These are phyloP conservation scores for Diaporthe helianthi DNA, from an alignment of 2,329 filamentous ascomycete species.

Conservation along the genomic window DNA sequence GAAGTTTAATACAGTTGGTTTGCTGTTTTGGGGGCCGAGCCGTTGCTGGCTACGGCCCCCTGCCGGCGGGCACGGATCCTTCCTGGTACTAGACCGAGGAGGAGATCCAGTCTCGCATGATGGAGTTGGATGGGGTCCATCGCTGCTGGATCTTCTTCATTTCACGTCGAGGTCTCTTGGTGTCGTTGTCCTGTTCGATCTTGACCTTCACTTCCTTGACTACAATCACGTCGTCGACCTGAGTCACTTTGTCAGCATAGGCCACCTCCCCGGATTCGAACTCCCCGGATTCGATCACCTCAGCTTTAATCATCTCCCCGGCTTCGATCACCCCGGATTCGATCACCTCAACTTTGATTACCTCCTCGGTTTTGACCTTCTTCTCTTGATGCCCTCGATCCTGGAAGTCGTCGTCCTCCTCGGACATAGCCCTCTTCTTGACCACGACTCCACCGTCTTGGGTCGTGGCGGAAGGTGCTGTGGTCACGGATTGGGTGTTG, in stretches of 20 bases:
- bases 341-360: too few species aligned
- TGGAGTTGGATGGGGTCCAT: not conserved
- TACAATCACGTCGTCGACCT: not conserved
- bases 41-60: too few species aligned
- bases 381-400: not conserved
- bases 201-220: not conserved
- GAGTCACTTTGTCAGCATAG: too few species aligned
- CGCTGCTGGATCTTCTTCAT: not conserved
- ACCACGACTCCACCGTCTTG: conserved; percentile 32
- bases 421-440: conserved; percentile 1
- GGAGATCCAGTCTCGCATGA: not conserved
- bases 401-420: not conserved
- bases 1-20: too few species aligned
- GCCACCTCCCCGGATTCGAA: too few species aligned
- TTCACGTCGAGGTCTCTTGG: not conserved
- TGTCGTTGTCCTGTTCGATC: not conserved
- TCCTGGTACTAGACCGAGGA: not conserved
- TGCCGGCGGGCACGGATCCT: too few species aligned
- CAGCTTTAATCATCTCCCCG: too few species aligned
- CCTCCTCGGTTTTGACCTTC: not conserved
- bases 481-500: conserved; percentile 36
- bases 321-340: too few species aligned
- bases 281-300: too few species aligned
- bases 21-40: too few species aligned
- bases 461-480: conserved; percentile 36